Evolutionary conservation across 2,329 filamentous ascomycete species (phyloP).

Genomic region (Zymoseptoria tritici): DNA sequence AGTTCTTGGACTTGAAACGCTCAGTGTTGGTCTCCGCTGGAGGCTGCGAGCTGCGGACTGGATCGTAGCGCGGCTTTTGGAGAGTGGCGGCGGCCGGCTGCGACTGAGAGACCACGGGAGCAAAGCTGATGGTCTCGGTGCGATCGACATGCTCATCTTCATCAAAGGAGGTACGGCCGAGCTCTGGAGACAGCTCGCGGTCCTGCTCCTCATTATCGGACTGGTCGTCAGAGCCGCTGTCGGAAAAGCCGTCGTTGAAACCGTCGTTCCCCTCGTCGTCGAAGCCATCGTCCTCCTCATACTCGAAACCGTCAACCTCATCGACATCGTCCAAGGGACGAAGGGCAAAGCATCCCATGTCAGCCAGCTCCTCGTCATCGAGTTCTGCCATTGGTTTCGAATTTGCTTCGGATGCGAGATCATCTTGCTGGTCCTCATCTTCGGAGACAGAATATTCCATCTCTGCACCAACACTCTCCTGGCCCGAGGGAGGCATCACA

Average conservation of each 20-base stretch:
- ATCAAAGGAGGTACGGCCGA: conserved; percentile 4
- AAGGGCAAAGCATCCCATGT: neutral
- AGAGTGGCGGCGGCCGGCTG: neutral
- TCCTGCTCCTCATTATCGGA: neutral
- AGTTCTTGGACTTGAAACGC: conserved; percentile 4
- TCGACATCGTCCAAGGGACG: conserved; percentile 1
- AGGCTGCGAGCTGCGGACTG: conserved; percentile 19
- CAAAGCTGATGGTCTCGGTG: conserved; percentile 7
- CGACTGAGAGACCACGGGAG: conserved; percentile 5
- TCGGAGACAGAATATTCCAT: neutral
- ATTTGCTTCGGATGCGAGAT: conserved; percentile 4
- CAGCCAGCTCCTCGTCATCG: conserved; percentile 8
- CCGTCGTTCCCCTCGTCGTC: conserved; percentile 9
- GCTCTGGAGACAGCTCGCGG: conserved; percentile 13
- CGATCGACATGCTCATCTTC: conserved; percentile 2
- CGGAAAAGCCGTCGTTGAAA: conserved; percentile 5
- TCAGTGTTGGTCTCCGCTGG: conserved; percentile 1
- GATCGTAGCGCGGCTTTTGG: conserved; percentile 21
- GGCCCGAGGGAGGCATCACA: neutral
- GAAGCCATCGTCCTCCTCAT: conserved; percentile 13
- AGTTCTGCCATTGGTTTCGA: neutral
- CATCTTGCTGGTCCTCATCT: conserved; percentile 7
- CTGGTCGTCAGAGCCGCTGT: conserved; percentile 2
- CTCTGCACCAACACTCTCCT: neutral
- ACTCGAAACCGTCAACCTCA: conserved; percentile 8